Evolutionary conservation across 352 stramenopile genomes (phyloP), one percentile per base, ranked within the genome.

Genomic region (Phytophthora cryptogea): DNA sequence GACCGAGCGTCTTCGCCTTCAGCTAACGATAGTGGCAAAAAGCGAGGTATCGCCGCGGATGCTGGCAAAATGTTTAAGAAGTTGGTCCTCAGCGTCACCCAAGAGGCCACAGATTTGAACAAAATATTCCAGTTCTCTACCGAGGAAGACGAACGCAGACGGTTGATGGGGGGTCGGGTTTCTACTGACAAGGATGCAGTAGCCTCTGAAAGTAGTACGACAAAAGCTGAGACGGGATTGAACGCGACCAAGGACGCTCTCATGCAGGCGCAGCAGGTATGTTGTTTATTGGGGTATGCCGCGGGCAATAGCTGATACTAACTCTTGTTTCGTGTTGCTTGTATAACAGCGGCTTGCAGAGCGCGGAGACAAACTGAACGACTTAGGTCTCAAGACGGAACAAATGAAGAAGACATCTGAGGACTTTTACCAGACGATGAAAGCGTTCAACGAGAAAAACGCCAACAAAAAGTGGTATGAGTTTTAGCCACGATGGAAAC

Each of bases 381-480:
- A 92, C 42, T 47, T 92, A 27, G 80, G 71, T 10, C 73, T 91
- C 17, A 94, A 94, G 58, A 92, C 83, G 8, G 83, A 94, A 64
- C 75, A 87, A 52, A 90, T 94, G 76, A 90, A 91, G 54, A 78
- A 90, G 59, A 86, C 77, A 16, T 86, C 85, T 2, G 77, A 90
- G 33, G 81, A 92, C 46, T 94, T 94, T 63, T 91, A 91, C 61
- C 75, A 87, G 45, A 90, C 80, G 3, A 94, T 92, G 81, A 88
- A 87, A 63, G 83, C 79, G 13, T 94, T 90, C 52, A 92, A 94
- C 70, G 74, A 90, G 43, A 89, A 90, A 54, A 89, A 91, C 42
- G 72, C 78, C 13, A 90, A 83, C 59, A 92, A 94, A 50, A 94
- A 92, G 51, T 93, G 84, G 80, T 93, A 90, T 70, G 79, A 93